Evolutionary conservation across 1,284 basidiomycete genomes (phyloP).

Genomic region (Sanghuangporus baumii): DNA sequence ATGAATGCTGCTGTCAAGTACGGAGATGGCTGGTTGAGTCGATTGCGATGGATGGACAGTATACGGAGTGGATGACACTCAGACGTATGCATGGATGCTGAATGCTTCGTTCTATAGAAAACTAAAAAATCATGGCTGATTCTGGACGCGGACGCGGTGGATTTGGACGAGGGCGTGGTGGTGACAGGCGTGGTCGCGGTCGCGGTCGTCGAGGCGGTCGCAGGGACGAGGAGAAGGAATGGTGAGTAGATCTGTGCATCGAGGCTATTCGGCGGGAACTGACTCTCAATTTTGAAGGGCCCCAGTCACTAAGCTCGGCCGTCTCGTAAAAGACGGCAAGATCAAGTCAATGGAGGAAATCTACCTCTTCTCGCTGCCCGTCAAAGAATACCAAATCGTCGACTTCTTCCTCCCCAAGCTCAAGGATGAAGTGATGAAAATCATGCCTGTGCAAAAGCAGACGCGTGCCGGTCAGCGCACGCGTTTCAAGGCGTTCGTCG

Average conservation of each 20-base stretch:
- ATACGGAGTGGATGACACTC: slow-evolving; percentile 18
- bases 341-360: slow-evolving; percentile 99
- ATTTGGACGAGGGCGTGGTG: slow-evolving; percentile 56
- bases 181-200: slow-evolving; percentile 75
- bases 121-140: slow-evolving; percentile 60
- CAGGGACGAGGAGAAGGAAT: slow-evolving; percentile 99
- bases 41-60: slow-evolving; percentile 21
- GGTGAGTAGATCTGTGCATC: slow-evolving; percentile 50
- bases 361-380: slow-evolving; percentile 99
- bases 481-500: slow-evolving; percentile 99
- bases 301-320: slow-evolving; percentile 98
- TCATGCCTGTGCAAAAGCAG: slow-evolving; percentile 99
- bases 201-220: slow-evolving; percentile 93
- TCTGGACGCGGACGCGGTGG: slow-evolving; percentile 77
- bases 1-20: not conserved
- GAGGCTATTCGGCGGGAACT: not conserved
- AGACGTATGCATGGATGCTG: slow-evolving; percentile 9
- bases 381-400: slow-evolving; percentile 98
- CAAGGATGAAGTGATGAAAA: slow-evolving; percentile 99
- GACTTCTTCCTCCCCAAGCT: slow-evolving; percentile 96
- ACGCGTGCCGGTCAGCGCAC: slow-evolving; percentile 99
- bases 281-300: slow-evolving; percentile 49
- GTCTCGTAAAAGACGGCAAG: slow-evolving; percentile 99
- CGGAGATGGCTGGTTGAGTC: slow-evolving; percentile 9
- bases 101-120: slow-evolving; percentile 23